phyloP scores from a whole-genome alignment of 108 stramenopile genomes.

The Stephanodiscus triporus region DNA sequence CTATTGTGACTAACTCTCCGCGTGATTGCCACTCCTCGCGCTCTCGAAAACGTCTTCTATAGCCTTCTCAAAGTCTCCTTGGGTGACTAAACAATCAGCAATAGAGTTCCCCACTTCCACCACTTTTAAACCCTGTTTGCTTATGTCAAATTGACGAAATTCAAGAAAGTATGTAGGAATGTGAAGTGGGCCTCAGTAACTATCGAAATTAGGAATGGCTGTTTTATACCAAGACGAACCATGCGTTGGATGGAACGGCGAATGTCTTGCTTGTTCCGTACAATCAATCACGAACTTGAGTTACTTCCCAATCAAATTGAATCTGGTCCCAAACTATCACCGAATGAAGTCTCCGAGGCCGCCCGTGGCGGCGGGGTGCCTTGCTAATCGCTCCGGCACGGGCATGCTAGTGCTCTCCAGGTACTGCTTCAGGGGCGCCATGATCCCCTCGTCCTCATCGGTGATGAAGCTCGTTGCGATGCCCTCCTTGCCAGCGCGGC shows the following conservation, averaged over 20 bases:
- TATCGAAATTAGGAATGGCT: too few species aligned
- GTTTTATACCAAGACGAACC: too few species aligned
- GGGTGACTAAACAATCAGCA: conserved; percentile 73
- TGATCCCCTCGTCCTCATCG: conserved; percentile 91
- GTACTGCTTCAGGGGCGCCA: conserved; percentile 82
- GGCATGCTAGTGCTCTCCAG: conserved; percentile 77
- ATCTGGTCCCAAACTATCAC: not conserved
- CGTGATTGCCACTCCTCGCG: conserved; percentile 27
- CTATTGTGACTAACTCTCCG: too few species aligned
- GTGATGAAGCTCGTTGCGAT: conserved; percentile 94
- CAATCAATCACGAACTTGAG: too few species aligned
- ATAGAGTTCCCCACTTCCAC: conserved; percentile 42
- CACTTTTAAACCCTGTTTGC: too few species aligned
- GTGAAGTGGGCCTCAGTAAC: too few species aligned
- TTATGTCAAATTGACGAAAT: too few species aligned
- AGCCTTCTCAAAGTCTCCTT: conserved; percentile 67
- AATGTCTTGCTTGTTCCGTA: too few species aligned
- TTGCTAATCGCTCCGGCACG: conserved; percentile 78
- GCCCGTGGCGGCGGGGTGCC: conserved; percentile 70
- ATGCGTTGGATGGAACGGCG: too few species aligned
- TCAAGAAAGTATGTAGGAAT: too few species aligned
- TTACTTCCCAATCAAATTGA: too few species aligned
- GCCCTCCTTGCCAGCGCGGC: conserved; percentile 96
- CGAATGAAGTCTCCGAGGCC: conserved; percentile 22
- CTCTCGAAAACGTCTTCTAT: conserved; percentile 70